Evolutionary conservation across 2,329 filamentous ascomycete species (phyloP), one percentile per base, ranked within the genome.

Genomic region (Penicillium capsulatum): DNA sequence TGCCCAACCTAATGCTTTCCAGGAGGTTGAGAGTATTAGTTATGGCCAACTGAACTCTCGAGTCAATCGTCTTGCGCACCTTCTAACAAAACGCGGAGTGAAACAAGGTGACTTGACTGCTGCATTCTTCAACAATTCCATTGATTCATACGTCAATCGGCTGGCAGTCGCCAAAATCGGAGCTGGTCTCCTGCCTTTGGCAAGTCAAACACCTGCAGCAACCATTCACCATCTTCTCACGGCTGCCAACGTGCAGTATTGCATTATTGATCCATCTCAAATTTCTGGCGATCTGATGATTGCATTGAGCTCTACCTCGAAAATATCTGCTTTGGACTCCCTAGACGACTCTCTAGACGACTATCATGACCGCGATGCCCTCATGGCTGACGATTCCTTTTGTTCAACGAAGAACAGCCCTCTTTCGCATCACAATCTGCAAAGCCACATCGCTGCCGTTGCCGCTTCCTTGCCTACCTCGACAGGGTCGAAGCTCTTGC

Each of bases 161-260:
- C 69, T 95, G 19, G 88, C 80, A 1, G 75, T 83, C 15, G 63
- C 87, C 20, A 94, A 94, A 55, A 69, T 79, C 4, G 86, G 87
- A 7, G 82, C 81, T 53, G 86, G 81, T 6, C 92, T 94, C 55
- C 66, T 94, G n/a, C 87, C 88, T 0, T 71, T 94, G 3, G 73
- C 86, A 1, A 84, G 86, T 1, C 79, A 76, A n/a, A 84, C 82
- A 0, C 86, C 88, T 0, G 15, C 57, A 1, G 73, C 79, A 7
- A 73, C 86, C 35, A 68, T 84, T 1, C 59, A 69, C 2, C 68
- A 73, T 2, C 86, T 92, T 15, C 49, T 94, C 11, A 47, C 63
- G 1, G 79, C 86, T 50, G 77, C 84, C 0, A 61, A 68, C 0
- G 70, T 81, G 7, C 60, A 57, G 15, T 46, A 76, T 3, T 72